A percentile compares a stretch with the other conserved stretches of the same genome.
Conservation (phyloP, 2,329 filamentous ascomycete genomes). For the Apiospora saccharicola region DNA sequence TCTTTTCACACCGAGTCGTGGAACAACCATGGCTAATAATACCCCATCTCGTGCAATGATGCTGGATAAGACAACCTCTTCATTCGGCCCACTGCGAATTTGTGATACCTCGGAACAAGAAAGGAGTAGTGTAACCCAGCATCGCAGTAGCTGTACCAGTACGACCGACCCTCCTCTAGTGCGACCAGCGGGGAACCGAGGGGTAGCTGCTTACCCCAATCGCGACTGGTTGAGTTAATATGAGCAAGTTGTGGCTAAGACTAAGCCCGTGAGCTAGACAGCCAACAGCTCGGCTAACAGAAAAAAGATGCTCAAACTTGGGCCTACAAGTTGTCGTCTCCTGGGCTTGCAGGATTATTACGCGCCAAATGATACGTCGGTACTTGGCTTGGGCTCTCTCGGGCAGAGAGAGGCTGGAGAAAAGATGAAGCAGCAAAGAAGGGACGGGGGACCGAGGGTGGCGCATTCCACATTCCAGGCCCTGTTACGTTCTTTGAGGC, state of each 20-base stretch:
- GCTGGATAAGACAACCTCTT: neutral
- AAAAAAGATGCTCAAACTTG: conserved; percentile 18
- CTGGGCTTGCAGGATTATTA: neutral
- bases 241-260: conserved; percentile 55
- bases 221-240: conserved; percentile 37
- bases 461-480: neutral
- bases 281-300: neutral
- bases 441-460: neutral
- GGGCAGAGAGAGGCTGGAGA: neutral
- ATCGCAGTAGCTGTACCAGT: neutral
- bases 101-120: neutral
- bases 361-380: neutral
- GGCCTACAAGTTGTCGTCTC: neutral
- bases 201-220: conserved; percentile 5
- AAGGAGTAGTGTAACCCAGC: neutral
- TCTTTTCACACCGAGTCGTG: too few relatives aligned
- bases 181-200: neutral
- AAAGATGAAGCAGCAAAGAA: neutral
- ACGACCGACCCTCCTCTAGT: neutral
- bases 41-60: neutral
- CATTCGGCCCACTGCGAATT: neutral
- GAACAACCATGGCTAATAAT: neutral
- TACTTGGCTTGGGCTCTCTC: neutral
- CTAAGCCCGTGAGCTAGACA: conserved; percentile 6
- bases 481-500: neutral